Evolutionary conservation across 768 basidiomycete genomes (phyloP).

Genomic region (Hericium rajendrae): DNA sequence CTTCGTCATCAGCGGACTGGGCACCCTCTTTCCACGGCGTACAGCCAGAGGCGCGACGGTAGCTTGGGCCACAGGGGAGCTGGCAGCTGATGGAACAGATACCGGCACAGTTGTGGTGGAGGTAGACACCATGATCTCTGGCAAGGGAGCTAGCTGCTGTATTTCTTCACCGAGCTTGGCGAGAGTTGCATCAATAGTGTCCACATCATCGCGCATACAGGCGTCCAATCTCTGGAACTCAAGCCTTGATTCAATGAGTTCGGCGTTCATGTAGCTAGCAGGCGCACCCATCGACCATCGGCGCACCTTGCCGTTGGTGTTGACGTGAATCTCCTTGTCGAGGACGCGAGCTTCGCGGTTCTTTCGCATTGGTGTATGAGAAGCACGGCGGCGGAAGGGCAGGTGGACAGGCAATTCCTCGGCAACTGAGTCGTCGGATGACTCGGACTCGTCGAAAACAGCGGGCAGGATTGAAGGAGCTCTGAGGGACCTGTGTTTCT

Average conservation of each 20-base stretch:
- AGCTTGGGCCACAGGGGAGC: slow-evolving; percentile 7
- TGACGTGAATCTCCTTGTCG: neutral
- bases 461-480: neutral
- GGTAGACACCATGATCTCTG: slow-evolving; percentile 25
- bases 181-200: neutral
- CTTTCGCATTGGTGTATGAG: neutral
- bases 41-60: slow-evolving; percentile 24
- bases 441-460: neutral
- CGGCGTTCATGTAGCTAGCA: slow-evolving; percentile 10
- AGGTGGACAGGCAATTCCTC: neutral
- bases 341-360: neutral
- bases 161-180: slow-evolving; percentile 1
- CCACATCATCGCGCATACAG: neutral
- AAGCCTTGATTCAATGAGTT: slow-evolving; percentile 5
- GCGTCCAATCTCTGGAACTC: slow-evolving; percentile 6
- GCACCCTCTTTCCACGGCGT: slow-evolving; percentile 29
- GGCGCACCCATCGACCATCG: slow-evolving; percentile 13
- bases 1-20: slow-evolving; percentile 20
- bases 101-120: slow-evolving; percentile 19
- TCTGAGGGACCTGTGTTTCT: neutral
- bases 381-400: neutral
- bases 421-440: neutral
- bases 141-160: slow-evolving; percentile 11
- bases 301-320: slow-evolving; percentile 4
- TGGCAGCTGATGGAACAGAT: slow-evolving; percentile 20